Percentiles rank a stretch among this genome's conserved stretches.
Evolutionary conservation across 352 stramenopile genomes (phyloP).

Genomic region (Globisporangium cystogenes): DNA sequence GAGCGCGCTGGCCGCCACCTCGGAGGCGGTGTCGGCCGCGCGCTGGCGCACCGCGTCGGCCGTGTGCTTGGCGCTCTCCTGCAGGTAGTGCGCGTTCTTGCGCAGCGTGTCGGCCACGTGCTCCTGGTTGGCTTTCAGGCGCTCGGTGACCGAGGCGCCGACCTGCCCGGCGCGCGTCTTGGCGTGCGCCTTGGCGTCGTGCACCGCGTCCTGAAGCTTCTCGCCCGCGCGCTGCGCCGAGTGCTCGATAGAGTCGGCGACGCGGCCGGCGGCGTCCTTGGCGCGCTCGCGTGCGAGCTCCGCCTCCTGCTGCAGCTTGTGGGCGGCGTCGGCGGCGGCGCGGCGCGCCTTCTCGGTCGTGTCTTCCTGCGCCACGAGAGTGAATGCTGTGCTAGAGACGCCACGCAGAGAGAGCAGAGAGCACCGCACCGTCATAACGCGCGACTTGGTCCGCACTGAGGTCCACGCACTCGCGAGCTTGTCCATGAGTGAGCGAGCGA

Average conservation of each 20-base stretch:
- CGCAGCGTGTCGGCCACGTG: constrained; percentile 38
- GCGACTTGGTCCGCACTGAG: constrained; percentile 5
- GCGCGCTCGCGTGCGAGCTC: constrained; percentile 3
- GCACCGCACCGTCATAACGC: constrained; percentile 5
- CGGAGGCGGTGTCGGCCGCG: constrained; percentile 8
- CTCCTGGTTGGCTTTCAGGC: constrained; percentile 22
- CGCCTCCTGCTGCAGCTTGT: constrained; percentile 13
- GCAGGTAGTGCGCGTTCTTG: constrained; percentile 39
- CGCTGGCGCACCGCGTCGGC: constrained; percentile 16
- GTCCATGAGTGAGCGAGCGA: neutral
- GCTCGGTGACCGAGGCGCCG: constrained; percentile 5
- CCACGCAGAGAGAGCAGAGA: neutral
- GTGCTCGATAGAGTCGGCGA: constrained; percentile 4
- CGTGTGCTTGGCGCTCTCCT: constrained; percentile 30
- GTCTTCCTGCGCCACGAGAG: constrained; percentile 1
- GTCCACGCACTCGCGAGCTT: constrained; percentile 13
- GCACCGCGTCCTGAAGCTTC: constrained; percentile 19
- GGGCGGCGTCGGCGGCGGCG: constrained; percentile 5
- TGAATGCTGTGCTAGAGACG: too few species aligned
- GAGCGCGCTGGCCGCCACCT: constrained; percentile 6
- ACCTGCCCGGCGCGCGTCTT: constrained; percentile 15
- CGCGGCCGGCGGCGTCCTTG: constrained; percentile 11
- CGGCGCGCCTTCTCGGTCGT: constrained; percentile 8
- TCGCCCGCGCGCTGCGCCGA: constrained; percentile 16
- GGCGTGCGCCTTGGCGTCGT: constrained; percentile 21